These are phyloP conservation scores for Lachnellula subtilissima DNA, from an alignment of 2,329 filamentous ascomycete genomes.

Conservation along the genomic window DNA sequence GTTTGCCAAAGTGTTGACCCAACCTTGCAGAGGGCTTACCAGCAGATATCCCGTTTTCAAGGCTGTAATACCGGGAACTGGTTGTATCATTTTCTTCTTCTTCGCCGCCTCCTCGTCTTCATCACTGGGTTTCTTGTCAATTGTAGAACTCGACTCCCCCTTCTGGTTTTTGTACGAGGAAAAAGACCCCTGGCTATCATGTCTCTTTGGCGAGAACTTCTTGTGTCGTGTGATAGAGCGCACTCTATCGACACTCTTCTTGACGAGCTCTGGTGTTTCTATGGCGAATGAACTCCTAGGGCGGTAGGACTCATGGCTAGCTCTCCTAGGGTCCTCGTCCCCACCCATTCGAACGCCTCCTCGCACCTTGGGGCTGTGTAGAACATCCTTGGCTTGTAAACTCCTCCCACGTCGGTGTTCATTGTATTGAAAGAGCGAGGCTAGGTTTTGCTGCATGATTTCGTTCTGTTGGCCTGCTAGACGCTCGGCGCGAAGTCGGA, in stretches of 20 bases:
- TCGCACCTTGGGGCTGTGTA: constrained; percentile 14
- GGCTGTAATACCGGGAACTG: constrained; percentile 15
- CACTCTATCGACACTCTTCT: constrained; percentile 38
- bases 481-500: constrained; percentile 63
- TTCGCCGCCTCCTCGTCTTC: neutral
- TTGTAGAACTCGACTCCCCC: constrained; percentile 8
- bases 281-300: constrained; percentile 24
- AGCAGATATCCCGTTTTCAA: constrained; percentile 53
- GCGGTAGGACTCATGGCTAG: constrained; percentile 33
- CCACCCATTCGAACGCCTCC: constrained; percentile 28
- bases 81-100: constrained; percentile 1
- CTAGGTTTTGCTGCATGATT: constrained; percentile 17
- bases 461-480: constrained; percentile 58
- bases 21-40: constrained; percentile 61
- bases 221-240: constrained; percentile 27
- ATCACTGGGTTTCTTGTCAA: constrained; percentile 2
- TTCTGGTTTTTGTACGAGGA: constrained; percentile 30
- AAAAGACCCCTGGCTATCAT: constrained; percentile 21
- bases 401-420: constrained; percentile 14
- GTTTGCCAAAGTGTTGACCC: constrained; percentile 57
- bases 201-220: constrained; percentile 26
- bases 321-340: constrained; percentile 31
- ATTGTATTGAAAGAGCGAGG: constrained; percentile 12
- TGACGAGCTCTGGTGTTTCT: constrained; percentile 32
- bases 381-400: constrained; percentile 15